phyloP scores from a whole-genome alignment of 2,329 filamentous ascomycete species.

The Botrytis hyacinthi region DNA sequence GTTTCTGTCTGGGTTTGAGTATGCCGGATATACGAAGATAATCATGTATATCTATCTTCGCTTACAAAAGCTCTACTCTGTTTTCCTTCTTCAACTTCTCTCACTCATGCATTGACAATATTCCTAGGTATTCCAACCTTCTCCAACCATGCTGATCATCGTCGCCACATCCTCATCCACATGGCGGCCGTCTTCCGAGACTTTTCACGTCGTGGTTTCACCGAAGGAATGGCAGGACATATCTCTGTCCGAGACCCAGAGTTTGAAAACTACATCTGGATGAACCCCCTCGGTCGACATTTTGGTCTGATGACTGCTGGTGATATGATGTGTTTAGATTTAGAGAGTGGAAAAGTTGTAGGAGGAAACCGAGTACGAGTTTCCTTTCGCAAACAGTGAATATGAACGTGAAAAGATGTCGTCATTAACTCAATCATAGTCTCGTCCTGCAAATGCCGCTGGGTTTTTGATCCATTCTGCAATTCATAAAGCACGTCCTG shows the following conservation, averaged over 20 bases:
- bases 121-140: conserved; percentile 56
- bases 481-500: conserved; percentile 62
- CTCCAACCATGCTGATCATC: conserved; percentile 52
- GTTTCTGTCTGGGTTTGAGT: background rate
- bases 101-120: background rate
- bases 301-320: conserved; percentile 63
- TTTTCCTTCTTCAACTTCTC: background rate
- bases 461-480: conserved; percentile 70
- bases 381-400: background rate
- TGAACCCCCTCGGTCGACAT: conserved; percentile 63
- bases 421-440: conserved; percentile 29
- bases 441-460: conserved; percentile 61
- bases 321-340: conserved; percentile 66
- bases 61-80: background rate
- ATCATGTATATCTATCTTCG: background rate
- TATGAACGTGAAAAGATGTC: too few relatives aligned
- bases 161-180: conserved; percentile 63
- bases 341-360: conserved; percentile 56
- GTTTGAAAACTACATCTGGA: conserved; percentile 62
- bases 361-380: conserved; percentile 53
- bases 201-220: conserved; percentile 63
- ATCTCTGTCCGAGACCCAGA: conserved; percentile 67
- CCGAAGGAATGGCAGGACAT: conserved; percentile 67
- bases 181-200: conserved; percentile 68
- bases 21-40: background rate